Evolutionary conservation across 2,329 filamentous ascomycete species (phyloP), one percentile per base, ranked within the genome.

Genomic region (Alternaria sp.): DNA sequence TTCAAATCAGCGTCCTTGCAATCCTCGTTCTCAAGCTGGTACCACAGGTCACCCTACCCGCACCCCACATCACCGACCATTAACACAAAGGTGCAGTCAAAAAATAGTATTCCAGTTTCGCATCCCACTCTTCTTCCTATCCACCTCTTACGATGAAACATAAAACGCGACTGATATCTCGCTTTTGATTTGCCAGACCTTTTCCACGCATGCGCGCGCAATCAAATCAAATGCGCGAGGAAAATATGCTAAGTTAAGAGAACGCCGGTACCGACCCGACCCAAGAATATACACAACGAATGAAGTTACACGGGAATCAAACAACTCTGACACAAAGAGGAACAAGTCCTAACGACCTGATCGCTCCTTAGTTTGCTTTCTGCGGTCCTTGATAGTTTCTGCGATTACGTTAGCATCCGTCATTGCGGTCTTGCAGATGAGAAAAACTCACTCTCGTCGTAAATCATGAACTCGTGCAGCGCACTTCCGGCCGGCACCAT

Each of bases 401-500:
- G 56, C 52, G 1, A 17, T 19, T 4, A 62, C 7, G 23, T 73
- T 57, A 73, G 71, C 40, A 17, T 15, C n/a, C n/a, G n/a, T n/a
- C n/a, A n/a, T n/a, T n/a, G n/a, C n/a, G n/a, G n/a, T n/a, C n/a
- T n/a, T n/a, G n/a, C n/a, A n/a, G n/a, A n/a, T n/a, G n/a, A n/a
- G n/a, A n/a, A n/a, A n/a, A n/a, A n/a, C 19, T 28, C 5, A 91
- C 89, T 87, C 83, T 89, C 86, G 80, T 97, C 93, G 81, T 93
- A 97, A 17, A 94, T 87, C 77, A 98, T 85, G 83, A 98, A 97
- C 81, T 98, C 96, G 79, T 98, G 93, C 74, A 99, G 85, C 63
- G 87, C 95, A 66, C 88, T 90, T 40, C 96, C 96, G 43, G 89
- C 90, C 4, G 95, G 95, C 50, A 99, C 96, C 96, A 98, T 98